Evolutionary conservation across 768 basidiomycete species (phyloP).

Genomic region (Leccinum sublutescens): DNA sequence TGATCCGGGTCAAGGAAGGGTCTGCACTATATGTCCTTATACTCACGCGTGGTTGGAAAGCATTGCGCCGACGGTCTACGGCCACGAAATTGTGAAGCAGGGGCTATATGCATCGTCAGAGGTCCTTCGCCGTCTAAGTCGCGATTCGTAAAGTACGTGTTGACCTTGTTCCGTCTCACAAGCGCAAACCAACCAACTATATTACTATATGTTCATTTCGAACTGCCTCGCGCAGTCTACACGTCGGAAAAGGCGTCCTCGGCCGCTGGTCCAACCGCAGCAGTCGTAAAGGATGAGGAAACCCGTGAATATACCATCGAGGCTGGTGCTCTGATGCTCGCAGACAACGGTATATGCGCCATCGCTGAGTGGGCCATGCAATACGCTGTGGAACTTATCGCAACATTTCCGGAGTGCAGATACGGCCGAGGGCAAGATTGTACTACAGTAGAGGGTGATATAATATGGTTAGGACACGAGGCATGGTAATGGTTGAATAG

Average conservation of each 20-base stretch:
- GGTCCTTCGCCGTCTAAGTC: slow-evolving; percentile 98
- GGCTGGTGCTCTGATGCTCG: slow-evolving; percentile 98
- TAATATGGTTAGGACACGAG: no score
- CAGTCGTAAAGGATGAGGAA: slow-evolving; percentile 97
- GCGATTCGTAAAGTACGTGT: slow-evolving; percentile 90
- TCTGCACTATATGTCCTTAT: no score
- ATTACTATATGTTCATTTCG: slow-evolving; percentile 78
- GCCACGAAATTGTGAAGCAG: slow-evolving; percentile 99
- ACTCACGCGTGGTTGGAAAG: slow-evolving; percentile 21
- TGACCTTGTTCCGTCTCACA: background rate
- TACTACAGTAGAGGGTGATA: no score
- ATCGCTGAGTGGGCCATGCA: slow-evolving; percentile 75
- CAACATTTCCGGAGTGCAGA: no score
- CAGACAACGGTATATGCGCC: slow-evolving; percentile 99
- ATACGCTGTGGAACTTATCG: no score
- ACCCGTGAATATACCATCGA: slow-evolving; percentile 99
- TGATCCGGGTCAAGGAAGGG: no score
- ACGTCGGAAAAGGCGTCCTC: slow-evolving; percentile 99
- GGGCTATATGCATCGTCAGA: slow-evolving; percentile 94
- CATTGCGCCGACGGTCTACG: slow-evolving; percentile 97
- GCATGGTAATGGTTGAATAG: no score
- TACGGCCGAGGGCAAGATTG: no score
- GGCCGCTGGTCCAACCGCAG: slow-evolving; percentile 44
- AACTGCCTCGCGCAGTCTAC: slow-evolving; percentile 89
- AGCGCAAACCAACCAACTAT: slow-evolving; percentile 54